phyloP scores from a whole-genome alignment of 2,329 filamentous ascomycete species.

The Fusarium pseudocircinatum region DNA sequence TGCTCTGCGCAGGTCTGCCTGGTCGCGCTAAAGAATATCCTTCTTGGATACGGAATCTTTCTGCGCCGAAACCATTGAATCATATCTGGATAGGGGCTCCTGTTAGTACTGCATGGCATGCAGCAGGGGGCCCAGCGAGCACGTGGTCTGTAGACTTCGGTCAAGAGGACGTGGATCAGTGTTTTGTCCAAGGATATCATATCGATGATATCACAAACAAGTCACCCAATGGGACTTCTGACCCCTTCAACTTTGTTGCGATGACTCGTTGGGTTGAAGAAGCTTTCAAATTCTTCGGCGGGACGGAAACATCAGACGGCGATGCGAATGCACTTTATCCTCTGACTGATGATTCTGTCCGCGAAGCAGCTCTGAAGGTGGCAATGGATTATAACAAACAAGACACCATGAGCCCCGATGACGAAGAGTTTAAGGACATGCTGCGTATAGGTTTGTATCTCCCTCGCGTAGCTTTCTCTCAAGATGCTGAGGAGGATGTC shows the following conservation, averaged over 20 bases:
- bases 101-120: not conserved
- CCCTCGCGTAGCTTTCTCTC: rapidly evolving
- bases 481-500: too few relatives aligned
- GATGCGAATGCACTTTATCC: not conserved
- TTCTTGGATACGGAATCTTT: constrained; percentile 4
- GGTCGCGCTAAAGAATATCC: not conserved
- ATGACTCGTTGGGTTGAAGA: not conserved
- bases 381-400: not conserved
- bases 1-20: not conserved
- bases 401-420: not conserved
- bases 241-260: rapidly evolving
- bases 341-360: not conserved
- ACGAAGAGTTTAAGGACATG: not conserved
- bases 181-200: not conserved
- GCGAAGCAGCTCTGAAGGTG: not conserved
- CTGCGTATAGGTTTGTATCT: rapidly evolving
- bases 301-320: rapidly evolving
- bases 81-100: not conserved
- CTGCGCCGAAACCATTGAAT: not conserved
- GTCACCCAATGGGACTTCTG: rapidly evolving
- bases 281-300: not conserved
- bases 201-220: not conserved
- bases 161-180: not conserved
- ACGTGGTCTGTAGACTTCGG: not conserved
- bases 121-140: not conserved